Conservation (phyloP, 306 rosid species). For the Trifolium fragiferum region DNA sequence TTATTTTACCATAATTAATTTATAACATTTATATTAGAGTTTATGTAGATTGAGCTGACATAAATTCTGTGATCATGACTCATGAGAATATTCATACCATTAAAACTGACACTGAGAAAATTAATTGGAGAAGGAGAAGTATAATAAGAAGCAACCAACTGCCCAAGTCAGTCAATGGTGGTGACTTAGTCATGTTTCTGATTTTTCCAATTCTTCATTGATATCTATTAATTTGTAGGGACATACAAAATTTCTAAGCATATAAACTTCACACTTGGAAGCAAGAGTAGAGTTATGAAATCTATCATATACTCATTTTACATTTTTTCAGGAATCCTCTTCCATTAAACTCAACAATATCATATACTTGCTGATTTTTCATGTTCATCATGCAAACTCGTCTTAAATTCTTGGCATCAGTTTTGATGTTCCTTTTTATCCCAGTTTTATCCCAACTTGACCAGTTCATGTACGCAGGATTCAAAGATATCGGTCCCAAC, state of each 20-base stretch:
- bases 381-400: constrained; percentile 40
- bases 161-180: background rate
- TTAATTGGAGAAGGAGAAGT: background rate
- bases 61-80: background rate
- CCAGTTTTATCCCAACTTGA: constrained; percentile 51
- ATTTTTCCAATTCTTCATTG: background rate
- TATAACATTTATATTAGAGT: background rate
- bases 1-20: background rate
- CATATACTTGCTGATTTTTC: background rate
- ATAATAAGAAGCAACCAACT: background rate
- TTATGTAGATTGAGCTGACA: background rate
- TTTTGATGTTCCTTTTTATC: constrained; percentile 39
- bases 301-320: background rate
- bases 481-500: constrained; percentile 51
- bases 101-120: background rate
- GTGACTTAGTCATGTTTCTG: background rate
- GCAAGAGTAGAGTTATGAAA: background rate
- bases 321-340: background rate
- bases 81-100: background rate
- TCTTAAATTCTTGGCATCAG: constrained; percentile 24
- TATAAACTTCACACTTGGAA: background rate
- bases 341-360: constrained; percentile 14
- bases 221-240: background rate
- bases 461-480: constrained; percentile 61
- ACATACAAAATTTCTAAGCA: background rate